Percentiles rank a stretch among this genome's conserved stretches.
Conservation (phyloP, 805 yeast species). For the Blastobotrys parvus region DNA sequence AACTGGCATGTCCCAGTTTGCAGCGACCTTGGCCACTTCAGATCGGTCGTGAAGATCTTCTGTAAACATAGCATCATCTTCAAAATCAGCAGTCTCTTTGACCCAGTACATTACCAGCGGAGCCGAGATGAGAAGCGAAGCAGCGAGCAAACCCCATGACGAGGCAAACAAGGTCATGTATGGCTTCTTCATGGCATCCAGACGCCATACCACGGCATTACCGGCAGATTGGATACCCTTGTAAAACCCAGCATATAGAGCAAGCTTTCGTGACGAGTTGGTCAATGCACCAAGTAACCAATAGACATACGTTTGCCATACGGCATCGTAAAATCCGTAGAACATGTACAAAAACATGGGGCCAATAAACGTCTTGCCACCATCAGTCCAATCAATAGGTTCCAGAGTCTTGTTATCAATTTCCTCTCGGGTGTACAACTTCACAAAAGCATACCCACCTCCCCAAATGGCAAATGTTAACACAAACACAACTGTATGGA, state of each 20-base stretch:
- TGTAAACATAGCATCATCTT: conserved; percentile 18
- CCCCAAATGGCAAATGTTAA: conserved; percentile 47
- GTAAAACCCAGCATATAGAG: conserved; percentile 53
- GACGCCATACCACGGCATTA: conserved; percentile 52
- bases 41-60: conserved; percentile 5
- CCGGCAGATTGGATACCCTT: conserved; percentile 60
- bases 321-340: conserved; percentile 52
- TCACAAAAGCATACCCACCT: conserved; percentile 46
- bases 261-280: conserved; percentile 47
- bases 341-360: conserved; percentile 56
- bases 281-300: conserved; percentile 55
- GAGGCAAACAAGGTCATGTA: conserved; percentile 40
- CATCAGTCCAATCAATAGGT: conserved; percentile 40
- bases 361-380: conserved; percentile 39
- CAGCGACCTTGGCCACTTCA: background rate
- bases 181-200: conserved; percentile 35
- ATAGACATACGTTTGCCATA: conserved; percentile 50
- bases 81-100: conserved; percentile 35
- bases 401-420: conserved; percentile 17
- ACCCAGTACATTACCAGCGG: conserved; percentile 40
- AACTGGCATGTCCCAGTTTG: background rate
- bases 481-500: conserved; percentile 33
- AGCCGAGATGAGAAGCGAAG: conserved; percentile 39
- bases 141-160: conserved; percentile 45
- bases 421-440: conserved; percentile 33